Conservation (phyloP, 768 basidiomycete species). For the Chalciporus pseudorubinellus region DNA sequence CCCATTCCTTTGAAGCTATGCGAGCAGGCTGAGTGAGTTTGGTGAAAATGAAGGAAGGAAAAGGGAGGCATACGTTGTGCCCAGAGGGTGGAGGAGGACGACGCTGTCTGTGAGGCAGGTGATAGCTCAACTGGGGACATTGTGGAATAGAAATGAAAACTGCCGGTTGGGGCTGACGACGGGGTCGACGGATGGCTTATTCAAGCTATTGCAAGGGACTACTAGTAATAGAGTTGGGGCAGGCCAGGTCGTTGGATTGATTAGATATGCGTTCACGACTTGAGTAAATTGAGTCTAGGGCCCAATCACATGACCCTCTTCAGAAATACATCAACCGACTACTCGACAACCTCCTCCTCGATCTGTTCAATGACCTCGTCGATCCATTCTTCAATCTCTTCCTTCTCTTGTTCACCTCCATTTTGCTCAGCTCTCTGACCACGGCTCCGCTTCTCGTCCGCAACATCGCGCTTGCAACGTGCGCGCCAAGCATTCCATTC, state of each 20-base stretch:
- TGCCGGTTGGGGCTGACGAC: constrained; percentile 15
- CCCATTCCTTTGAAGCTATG: constrained; percentile 86
- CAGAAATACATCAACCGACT: constrained; percentile 27
- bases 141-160: constrained; percentile 12
- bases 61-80: constrained; percentile 56
- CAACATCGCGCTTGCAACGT: constrained; percentile 63
- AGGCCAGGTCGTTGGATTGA: constrained; percentile 3
- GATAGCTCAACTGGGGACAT: constrained; percentile 32
- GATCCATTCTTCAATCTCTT: constrained; percentile 92
- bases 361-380: constrained; percentile 92
- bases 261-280: constrained; percentile 15
- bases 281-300: no score
- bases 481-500: constrained; percentile 99
- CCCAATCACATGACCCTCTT: neutral
- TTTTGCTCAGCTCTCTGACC: constrained; percentile 31
- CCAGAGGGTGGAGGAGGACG: constrained; percentile 63
- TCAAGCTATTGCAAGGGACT: no score
- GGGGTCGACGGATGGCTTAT: neutral
- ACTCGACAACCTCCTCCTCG: constrained; percentile 74
- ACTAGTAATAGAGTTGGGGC: no score
- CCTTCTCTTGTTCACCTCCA: constrained; percentile 60
- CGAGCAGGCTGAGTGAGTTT: neutral
- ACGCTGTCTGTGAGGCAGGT: constrained; percentile 27
- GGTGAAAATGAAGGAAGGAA: neutral
- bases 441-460: constrained; percentile 49